phyloP scores from a whole-genome alignment of 768 basidiomycete genomes.

The Tulasnella sp. region DNA sequence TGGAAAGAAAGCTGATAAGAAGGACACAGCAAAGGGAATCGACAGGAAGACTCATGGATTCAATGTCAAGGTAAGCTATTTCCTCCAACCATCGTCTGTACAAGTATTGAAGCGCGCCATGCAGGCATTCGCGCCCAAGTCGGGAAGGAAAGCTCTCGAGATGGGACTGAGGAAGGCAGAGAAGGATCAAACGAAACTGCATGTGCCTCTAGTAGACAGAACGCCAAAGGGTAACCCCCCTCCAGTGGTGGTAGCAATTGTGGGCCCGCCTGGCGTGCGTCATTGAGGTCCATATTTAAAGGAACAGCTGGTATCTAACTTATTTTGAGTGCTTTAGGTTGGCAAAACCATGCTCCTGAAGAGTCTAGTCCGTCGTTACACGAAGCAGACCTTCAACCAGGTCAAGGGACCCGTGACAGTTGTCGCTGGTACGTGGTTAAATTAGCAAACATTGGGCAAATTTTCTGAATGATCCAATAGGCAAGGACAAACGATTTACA shows the following conservation, averaged over 20 bases:
- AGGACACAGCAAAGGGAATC: conserved; percentile 55
- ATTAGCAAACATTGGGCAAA: not conserved
- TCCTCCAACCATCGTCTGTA: not conserved
- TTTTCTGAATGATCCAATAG: conserved; percentile 16
- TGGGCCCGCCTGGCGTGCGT: conserved; percentile 82
- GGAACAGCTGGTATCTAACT: not conserved
- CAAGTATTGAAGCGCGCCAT: not conserved
- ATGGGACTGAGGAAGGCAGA: conserved; percentile 89
- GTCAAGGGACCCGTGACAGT: conserved; percentile 92
- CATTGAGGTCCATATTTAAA: not conserved
- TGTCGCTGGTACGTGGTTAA: conserved; percentile 48
- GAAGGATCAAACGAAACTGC: conserved; percentile 86
- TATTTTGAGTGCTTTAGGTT: conserved; percentile 32
- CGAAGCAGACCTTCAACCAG: conserved; percentile 86
- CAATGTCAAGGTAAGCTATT: conserved; percentile 76
- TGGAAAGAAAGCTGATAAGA: conserved; percentile 69
- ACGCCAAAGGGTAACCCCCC: conserved; percentile 89
- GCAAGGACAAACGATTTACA: conserved; percentile 88
- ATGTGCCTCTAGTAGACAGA: conserved; percentile 91
- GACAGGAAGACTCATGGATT: conserved; percentile 64
- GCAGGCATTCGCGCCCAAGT: conserved; percentile 86
- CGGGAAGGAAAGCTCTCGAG: conserved; percentile 78
- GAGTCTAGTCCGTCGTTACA: conserved; percentile 81
- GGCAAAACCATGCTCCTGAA: conserved; percentile 94
- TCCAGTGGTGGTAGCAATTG: conserved; percentile 88